A percentile compares a stretch with the other conserved stretches of the same genome.
phyloP scores from a whole-genome alignment of 1,284 basidiomycete genomes.

The Phellopilus nigrolimitatus region DNA sequence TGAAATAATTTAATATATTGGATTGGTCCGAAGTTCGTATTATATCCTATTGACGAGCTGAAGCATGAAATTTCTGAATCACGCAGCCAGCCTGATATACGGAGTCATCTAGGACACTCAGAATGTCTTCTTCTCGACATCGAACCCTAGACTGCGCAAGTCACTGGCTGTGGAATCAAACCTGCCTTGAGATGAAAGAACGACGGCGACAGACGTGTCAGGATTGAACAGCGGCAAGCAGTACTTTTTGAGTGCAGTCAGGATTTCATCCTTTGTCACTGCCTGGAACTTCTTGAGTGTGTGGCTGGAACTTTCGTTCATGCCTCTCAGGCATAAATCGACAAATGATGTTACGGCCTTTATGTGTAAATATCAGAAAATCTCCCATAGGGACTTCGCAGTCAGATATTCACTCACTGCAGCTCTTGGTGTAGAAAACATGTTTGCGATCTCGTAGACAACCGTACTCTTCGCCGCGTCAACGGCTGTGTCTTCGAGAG shows the following conservation, averaged over 20 bases:
- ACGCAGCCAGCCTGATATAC: no score
- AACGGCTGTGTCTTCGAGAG: slow-evolving; percentile 77
- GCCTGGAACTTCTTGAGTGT: slow-evolving; percentile 75
- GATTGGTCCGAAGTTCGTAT: no score
- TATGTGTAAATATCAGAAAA: not conserved
- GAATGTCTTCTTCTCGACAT: slow-evolving; percentile 70
- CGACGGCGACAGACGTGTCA: slow-evolving; percentile 71
- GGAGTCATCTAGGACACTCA: no score
- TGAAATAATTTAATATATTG: no score
- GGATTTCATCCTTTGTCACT: slow-evolving; percentile 76
- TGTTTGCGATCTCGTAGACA: slow-evolving; percentile 78
- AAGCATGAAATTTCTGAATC: no score
- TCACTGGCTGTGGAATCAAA: slow-evolving; percentile 67
- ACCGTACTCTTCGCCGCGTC: slow-evolving; percentile 92
- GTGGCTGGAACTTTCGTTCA: slow-evolving; percentile 69
- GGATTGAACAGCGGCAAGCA: slow-evolving; percentile 87
- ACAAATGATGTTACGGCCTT: slow-evolving; percentile 78
- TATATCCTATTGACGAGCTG: no score
- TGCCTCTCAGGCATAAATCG: slow-evolving; percentile 82
- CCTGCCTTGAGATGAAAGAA: slow-evolving; percentile 81
- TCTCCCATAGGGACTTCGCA: not conserved
- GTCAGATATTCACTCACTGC: slow-evolving; percentile 55
- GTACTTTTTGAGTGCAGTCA: slow-evolving; percentile 66
- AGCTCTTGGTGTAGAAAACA: slow-evolving; percentile 77
- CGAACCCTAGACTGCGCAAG: slow-evolving; percentile 68